phyloP scores from a whole-genome alignment of 345 rosid species.

The Hibiscus syriacus region DNA sequence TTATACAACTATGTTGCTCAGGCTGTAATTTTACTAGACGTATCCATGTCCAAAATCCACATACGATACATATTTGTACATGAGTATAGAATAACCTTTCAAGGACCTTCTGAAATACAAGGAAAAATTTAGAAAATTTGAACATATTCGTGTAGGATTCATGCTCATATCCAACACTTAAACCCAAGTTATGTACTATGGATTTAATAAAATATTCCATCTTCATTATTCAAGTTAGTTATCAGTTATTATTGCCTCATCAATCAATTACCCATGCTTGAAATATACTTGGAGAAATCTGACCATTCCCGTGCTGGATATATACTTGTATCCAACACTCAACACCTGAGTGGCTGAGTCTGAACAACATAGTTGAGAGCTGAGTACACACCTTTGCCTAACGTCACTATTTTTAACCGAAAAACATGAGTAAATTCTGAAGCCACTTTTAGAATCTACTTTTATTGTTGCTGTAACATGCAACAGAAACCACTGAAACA shows the following conservation, averaged over 20 bases:
- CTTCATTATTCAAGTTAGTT: not conserved
- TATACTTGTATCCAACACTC: not conserved
- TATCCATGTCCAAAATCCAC: not conserved
- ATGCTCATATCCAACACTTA: not conserved
- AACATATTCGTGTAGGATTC: not conserved
- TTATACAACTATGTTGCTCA: not conserved
- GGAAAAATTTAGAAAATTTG: not conserved
- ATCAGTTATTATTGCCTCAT: not conserved
- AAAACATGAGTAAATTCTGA: not conserved
- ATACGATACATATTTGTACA: not conserved
- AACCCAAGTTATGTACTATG: not conserved
- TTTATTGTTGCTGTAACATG: not conserved
- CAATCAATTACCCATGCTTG: not conserved
- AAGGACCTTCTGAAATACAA: not conserved
- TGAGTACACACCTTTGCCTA: not conserved
- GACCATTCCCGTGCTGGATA: not conserved
- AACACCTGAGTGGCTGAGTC: not conserved
- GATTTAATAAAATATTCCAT: not conserved
- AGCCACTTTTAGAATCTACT: not conserved
- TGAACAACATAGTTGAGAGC: not conserved
- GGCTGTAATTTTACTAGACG: not conserved
- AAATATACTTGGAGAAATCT: not conserved
- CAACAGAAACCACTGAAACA: not conserved
- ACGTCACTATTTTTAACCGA: not conserved
- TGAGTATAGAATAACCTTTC: not conserved